A percentile compares a stretch with the other conserved stretches of the same genome.
These are phyloP conservation scores for Buxus sempervirens DNA, from an alignment of 164 flowering plant species.

Conservation along the genomic window DNA sequence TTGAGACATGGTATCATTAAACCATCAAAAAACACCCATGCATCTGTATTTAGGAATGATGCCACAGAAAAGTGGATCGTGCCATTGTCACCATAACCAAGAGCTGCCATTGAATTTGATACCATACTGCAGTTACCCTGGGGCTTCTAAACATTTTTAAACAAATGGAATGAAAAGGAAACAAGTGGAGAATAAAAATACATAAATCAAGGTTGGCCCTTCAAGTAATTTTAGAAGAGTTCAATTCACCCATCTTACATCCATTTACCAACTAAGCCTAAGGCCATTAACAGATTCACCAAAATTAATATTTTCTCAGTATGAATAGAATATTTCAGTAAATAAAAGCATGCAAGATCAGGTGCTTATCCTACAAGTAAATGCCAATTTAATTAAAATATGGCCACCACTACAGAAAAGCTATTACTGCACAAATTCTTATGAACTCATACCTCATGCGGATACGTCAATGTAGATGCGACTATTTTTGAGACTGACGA, in stretches of 20 bases:
- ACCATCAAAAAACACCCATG: not conserved
- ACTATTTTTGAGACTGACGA: slow-evolving; percentile 89
- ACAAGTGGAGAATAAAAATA: not conserved
- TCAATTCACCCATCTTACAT: not conserved
- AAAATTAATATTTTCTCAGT: too few relatives aligned
- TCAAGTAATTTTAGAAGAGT: not conserved
- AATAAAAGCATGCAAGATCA: not conserved
- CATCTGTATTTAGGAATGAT: not conserved
- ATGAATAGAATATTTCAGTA: not conserved
- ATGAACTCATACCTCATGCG: slow-evolving; percentile 77
- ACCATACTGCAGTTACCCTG: too few relatives aligned
- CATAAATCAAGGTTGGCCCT: not conserved
- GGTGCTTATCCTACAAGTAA: not conserved
- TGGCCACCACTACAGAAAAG: not conserved
- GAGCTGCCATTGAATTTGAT: not conserved
- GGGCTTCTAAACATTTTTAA: too few relatives aligned
- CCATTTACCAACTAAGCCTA: not conserved
- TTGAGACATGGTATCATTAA: not conserved
- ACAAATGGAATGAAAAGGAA: not conserved
- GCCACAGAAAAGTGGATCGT: not conserved
- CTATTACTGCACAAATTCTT: not conserved
- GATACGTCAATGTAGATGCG: slow-evolving; percentile 97
- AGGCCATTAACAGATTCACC: not conserved
- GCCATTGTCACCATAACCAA: not conserved
- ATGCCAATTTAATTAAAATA: not conserved